Evolutionary conservation across 2,329 filamentous ascomycete species (phyloP).

Genomic region (Cytospora piceicola): DNA sequence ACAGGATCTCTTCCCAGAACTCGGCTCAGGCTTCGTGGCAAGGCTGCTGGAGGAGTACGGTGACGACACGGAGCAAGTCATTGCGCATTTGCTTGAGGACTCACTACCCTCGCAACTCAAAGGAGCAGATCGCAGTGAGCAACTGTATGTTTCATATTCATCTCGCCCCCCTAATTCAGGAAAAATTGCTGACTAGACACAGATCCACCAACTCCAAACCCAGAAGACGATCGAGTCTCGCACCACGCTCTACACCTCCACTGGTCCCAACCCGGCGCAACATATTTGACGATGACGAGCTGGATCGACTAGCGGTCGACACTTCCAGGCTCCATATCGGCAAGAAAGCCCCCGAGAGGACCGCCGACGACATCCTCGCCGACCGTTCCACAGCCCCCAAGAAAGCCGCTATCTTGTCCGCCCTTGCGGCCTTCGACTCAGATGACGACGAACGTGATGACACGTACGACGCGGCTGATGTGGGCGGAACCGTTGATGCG

Average conservation of each 20-base stretch:
- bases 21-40: conserved; percentile 81
- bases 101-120: conserved; percentile 72
- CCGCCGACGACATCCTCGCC: conserved; percentile 72
- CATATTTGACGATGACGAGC: conserved; percentile 78
- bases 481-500: conserved; percentile 83
- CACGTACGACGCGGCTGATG: conserved; percentile 90
- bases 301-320: conserved; percentile 71
- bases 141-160: conserved; percentile 53
- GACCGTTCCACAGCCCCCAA: conserved; percentile 68
- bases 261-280: conserved; percentile 67
- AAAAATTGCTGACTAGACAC: conserved; percentile 34
- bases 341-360: conserved; percentile 64
- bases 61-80: conserved; percentile 77
- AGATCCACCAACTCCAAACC: conserved; percentile 35
- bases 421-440: conserved; percentile 84
- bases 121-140: conserved; percentile 64
- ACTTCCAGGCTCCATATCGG: conserved; percentile 77
- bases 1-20: conserved; percentile 89
- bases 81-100: conserved; percentile 80
- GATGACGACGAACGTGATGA: conserved; percentile 98
- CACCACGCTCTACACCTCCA: conserved; percentile 63
- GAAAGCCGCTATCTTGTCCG: conserved; percentile 86
- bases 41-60: conserved; percentile 78
- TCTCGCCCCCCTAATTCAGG: neutral
- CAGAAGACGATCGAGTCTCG: conserved; percentile 45